Evolutionary conservation across 441 rosid genomes (phyloP), one percentile per base, ranked within the genome.

Genomic region (Corymbia calophylla): DNA sequence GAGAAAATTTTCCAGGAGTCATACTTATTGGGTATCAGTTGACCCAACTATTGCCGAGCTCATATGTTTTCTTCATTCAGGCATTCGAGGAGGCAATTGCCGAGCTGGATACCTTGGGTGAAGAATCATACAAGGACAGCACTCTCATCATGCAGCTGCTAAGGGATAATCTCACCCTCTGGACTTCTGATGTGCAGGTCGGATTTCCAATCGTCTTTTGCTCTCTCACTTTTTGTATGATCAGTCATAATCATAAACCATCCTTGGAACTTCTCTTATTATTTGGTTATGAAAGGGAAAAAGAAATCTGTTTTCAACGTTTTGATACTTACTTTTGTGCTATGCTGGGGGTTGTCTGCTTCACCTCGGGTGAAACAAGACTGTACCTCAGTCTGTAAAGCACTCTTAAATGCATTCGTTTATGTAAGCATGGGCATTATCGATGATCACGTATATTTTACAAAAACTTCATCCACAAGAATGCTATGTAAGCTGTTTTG

Each of bases 81-180:
- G 99, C 99, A 70, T 97, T 97, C 81, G 99, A 97, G 93, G 99
- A 97, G 93, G 99, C 99, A 48, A 96, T 97, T 87, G 98, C 99
- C 55, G 98, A 97, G 93, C 94, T 96, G 89, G 97, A 96, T 92
- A 95, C 97, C 11, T 91, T 96, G 90, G 98, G 98, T 87, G 97
- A 95, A 90, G 98, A 96, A 90, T 96, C 98, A 58, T 96, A 95
- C 96, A 95, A 96, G 94, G 97, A 97, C 92, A 97, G 99, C 94
- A 97, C 99, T 90, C 97, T 97, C 91, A 96, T 96, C 86, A 96
- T 97, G 98, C 99, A 97, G 93, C 94, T 97, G 89, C 95, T 97
- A 31, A 92, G 99, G 92, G 99, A 97, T 90, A 96, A 96, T 92
- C 98, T 96, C 90, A 96, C 98, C 89, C 98, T 96, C 68, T 96